Base-by-base conservation (phyloP, 495 filamentous ascomycete species). In the Aspergillus bertholletiae region DNA sequence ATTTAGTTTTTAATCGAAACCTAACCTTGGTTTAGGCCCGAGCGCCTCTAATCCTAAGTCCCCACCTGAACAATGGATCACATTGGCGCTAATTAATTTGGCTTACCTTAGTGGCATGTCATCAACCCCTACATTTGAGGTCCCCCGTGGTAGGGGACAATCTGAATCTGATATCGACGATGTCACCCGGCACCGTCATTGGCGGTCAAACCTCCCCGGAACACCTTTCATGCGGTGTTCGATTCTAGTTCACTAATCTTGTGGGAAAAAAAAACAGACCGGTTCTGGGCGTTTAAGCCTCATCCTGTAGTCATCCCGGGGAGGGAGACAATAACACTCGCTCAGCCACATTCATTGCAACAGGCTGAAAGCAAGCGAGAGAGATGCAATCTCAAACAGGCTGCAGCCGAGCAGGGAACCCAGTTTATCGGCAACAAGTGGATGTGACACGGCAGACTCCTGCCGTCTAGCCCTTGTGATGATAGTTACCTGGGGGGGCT, bases 81-180 rank as follows among this genome's bases (percentile, higher is more conserved):
- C 6, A 26, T 32, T 41, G 44, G 45, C 60, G 60, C 60, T 63
- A 59, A 63, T 49, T 24, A 37, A 58, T 58, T 64, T 64, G 61
- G 61, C 57, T 60, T 60, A 51, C 57, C 55, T 60, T 64, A 64
- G 61, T 54, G 61, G 41, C 61, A 58, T 64, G 61, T 64, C 61
- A 64, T 50, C 53, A 51, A 55, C 54, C 51, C 54, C 61, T 58
- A 55, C 45, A 54, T 57, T 39, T 27, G 17, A 22, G 22, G 46
- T 47, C 44, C 55, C 51, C 49, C 57, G 51, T 61, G 45, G 26
- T 51, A 26, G 46, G 40, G 26, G 13, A 45, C 20, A 49, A 49
- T 24, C 39, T 50, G 55, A 49, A 52, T 49, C 44, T 47, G 46
- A 39, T 61, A 49, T 44, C 34, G 49, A 24, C n/a, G 20, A 20